phyloP scores from a whole-genome alignment of 371 early-diverging fungal genomes.

The Quaeritorhiza haematococci region DNA sequence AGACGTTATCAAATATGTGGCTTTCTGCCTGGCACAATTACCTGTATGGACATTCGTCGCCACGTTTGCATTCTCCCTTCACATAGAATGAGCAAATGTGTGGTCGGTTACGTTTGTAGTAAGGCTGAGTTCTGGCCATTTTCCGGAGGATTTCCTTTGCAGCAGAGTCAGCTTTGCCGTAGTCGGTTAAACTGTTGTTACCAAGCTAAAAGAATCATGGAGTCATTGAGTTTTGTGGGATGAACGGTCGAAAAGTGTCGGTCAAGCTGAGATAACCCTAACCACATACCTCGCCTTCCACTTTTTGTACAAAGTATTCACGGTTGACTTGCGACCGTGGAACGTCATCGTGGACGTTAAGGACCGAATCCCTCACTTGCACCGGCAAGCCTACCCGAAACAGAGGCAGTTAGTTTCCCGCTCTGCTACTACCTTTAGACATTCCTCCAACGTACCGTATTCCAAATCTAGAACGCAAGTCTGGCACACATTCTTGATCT shows the following conservation, averaged over 20 bases:
- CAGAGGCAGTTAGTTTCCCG: not conserved
- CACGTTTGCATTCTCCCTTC: constrained; percentile 88
- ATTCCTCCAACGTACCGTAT: constrained; percentile 58
- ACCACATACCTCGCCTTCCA: constrained; percentile 65
- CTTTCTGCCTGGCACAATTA: too few relatives aligned
- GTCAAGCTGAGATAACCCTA: not conserved
- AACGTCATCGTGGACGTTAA: constrained; percentile 67
- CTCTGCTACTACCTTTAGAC: too few relatives aligned
- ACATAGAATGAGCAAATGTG: constrained; percentile 94
- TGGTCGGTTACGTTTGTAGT: constrained; percentile 83
- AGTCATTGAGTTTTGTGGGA: not conserved
- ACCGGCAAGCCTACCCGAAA: constrained; percentile 65
- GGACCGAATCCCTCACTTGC: constrained; percentile 86
- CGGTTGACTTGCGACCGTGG: constrained; percentile 83
- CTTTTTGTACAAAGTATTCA: constrained; percentile 80
- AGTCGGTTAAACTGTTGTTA: constrained; percentile 63
- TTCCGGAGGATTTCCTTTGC: constrained; percentile 75
- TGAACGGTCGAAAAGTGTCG: not conserved
- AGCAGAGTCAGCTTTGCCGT: constrained; percentile 68
- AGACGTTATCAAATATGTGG: too few relatives aligned
- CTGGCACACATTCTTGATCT: constrained; percentile 96
- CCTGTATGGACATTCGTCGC: constrained; percentile 65
- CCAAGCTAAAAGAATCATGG: not conserved
- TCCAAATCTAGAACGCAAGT: constrained; percentile 93
- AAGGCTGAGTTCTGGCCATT: constrained; percentile 78